Evolutionary conservation across 2,329 filamentous ascomycete species (phyloP).

Genomic region (Fusarium nanum): DNA sequence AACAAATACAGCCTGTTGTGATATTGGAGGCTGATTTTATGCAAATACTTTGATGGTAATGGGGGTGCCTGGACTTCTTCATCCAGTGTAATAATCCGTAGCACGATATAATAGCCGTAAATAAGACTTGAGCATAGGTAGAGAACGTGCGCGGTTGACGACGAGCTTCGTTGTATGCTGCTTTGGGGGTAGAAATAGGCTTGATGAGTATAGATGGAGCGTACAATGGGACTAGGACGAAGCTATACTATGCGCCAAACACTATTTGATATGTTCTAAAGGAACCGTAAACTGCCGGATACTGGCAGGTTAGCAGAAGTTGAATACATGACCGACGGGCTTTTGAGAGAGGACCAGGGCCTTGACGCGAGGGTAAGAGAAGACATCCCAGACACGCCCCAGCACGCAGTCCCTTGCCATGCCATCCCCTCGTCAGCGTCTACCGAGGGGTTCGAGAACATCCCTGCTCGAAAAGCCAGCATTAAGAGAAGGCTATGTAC

Average conservation of each 20-base stretch:
- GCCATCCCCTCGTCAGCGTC: conserved; percentile 48
- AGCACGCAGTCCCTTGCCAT: conserved; percentile 42
- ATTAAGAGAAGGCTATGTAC: conserved; percentile 44
- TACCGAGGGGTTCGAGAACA: conserved; percentile 50
- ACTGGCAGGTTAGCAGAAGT: conserved; percentile 37
- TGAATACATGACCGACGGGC: conserved; percentile 37
- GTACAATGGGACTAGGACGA: conserved; percentile 43
- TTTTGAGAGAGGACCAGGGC: conserved; percentile 34
- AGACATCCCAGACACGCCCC: conserved; percentile 45
- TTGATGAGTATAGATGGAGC: conserved; percentile 42
- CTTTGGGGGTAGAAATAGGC: conserved; percentile 37
- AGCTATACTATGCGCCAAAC: conserved; percentile 46
- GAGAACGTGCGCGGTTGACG: conserved; percentile 27
- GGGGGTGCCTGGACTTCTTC: conserved; percentile 33
- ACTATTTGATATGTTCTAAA: conserved; percentile 38
- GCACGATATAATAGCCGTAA: conserved; percentile 10
- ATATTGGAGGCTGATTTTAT: conserved; percentile 42
- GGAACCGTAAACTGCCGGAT: conserved; percentile 46
- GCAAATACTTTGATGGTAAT: conserved; percentile 39
- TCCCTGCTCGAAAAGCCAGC: conserved; percentile 41
- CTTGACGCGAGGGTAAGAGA: conserved; percentile 43
- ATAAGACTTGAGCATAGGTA: conserved; percentile 23
- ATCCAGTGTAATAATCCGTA: conserved; percentile 38
- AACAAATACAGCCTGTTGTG: conserved; percentile 43
- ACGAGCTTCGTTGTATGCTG: conserved; percentile 38